Evolutionary conservation across 148 eudicot genomes (phyloP).

Genomic region (Spergularia bocconei): DNA sequence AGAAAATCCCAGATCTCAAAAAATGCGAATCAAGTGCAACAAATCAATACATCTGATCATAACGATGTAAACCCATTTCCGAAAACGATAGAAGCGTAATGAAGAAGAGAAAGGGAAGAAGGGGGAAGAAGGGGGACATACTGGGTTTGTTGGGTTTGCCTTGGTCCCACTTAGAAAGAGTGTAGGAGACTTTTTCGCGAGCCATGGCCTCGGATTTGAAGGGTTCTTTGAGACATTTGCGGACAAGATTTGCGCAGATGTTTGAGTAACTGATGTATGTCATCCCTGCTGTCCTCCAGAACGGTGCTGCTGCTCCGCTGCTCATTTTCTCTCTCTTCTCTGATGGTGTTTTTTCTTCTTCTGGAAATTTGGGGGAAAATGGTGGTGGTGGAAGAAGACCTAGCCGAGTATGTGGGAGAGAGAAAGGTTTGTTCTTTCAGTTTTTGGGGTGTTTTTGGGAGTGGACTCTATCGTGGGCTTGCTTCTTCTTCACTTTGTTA

Average conservation of each 20-base stretch:
- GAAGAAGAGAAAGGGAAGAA: not conserved
- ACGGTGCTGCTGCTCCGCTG: constrained; percentile 68
- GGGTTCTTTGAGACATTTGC: constrained; percentile 95
- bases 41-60: not conserved
- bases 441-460: no score
- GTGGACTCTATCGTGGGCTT: no score
- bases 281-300: constrained; percentile 98
- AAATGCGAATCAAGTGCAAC: not conserved
- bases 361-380: not conserved
- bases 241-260: constrained; percentile 72
- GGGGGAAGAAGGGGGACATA: constrained; percentile 21
- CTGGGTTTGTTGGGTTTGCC: constrained; percentile 77
- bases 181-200: constrained; percentile 80
- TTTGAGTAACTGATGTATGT: constrained; percentile 92
- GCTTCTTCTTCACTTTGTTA: no score
- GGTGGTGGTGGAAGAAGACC: not conserved
- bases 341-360: not conserved
- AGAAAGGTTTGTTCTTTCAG: no score
- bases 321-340: constrained; percentile 18
- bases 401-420: no score
- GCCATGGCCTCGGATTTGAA: constrained; percentile 54
- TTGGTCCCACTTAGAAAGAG: constrained; percentile 67
- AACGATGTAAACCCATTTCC: not conserved
- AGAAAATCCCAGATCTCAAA: constrained; percentile 17
- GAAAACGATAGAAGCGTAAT: not conserved